Evolutionary conservation across 1,284 basidiomycete genomes (phyloP), one percentile per base, ranked within the genome.

Genomic region (Trichosporon inkin): DNA sequence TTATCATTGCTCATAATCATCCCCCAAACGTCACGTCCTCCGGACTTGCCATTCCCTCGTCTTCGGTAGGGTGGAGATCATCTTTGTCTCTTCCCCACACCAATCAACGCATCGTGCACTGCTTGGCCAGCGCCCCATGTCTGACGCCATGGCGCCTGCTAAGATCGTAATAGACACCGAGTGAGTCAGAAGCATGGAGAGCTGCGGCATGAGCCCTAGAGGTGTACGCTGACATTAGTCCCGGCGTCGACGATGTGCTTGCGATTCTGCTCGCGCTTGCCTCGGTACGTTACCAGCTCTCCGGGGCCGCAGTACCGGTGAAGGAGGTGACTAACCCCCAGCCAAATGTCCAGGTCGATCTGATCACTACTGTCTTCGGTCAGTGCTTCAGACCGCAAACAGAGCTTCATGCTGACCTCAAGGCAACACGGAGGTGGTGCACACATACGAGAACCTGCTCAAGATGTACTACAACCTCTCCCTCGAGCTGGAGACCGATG

Each of bases 171-270:
- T 79, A 55, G 77, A 79, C 57, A 79, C 77, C 10, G 77, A 79
- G 70, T 69, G 52, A 24, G 68, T 64, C 22, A 8, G 10, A 16
- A 1, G 11, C 19, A 14, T 10, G 20, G 13, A 22, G 41, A 13
- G 7, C 14, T 34, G 17, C 10, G 11, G 6, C 28, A 5, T 8
- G 8, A 32, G 28, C 5, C 8, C 28, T 32, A 32, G 28, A 32
- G 28, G 8, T n/a, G 28, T 8, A 32, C 36, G 52, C 52, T 61
- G n/a, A 62, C 39, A 19, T 3, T 53, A 71, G 70, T 53, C 77
- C 77, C 20, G 94, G 94, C 51, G 90, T 96, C 2, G 94, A 98
- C 78, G 94, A 98, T 74, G 82, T 86, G 38, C 76, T 95, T 49
- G 92, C 92, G 38, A 87, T 79, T 63, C 68, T 80, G 55, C 70